Percentiles rank a stretch among this genome's conserved stretches.
Conservation (phyloP, 257 asterid species). For the Solanum tarijense region DNA sequence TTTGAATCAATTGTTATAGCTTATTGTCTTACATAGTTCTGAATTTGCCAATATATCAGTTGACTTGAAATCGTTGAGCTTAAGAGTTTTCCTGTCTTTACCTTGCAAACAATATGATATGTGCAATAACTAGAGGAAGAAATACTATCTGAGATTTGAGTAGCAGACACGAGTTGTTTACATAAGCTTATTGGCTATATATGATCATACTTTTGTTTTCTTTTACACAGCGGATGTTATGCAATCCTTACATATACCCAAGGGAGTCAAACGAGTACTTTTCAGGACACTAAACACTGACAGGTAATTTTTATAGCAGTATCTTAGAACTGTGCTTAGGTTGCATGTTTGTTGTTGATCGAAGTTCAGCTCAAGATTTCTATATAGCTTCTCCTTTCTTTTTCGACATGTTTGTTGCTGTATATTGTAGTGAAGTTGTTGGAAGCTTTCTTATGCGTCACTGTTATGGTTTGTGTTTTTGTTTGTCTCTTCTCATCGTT, state of each 20-base stretch:
- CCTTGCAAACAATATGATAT: not conserved
- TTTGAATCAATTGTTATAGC: not conserved
- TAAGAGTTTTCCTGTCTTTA: not conserved
- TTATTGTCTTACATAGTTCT: not conserved
- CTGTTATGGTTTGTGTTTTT: not conserved
- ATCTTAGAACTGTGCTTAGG: not conserved
- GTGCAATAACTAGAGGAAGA: not conserved
- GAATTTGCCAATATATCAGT: not conserved
- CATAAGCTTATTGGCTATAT: not conserved
- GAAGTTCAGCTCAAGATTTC: not conserved
- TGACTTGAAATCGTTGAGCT: not conserved
- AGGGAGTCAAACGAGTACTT: conserved; percentile 84
- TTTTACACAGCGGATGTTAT: conserved; percentile 65
- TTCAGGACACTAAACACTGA: conserved; percentile 91
- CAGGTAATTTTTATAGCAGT: conserved; percentile 40
- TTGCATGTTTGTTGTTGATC: not conserved
- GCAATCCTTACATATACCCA: conserved; percentile 81
- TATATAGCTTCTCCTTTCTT: not conserved
- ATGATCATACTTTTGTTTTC: not conserved
- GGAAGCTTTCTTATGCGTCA: not conserved
- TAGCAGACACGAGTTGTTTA: not conserved
- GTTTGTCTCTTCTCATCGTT: not conserved
- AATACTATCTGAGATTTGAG: not conserved
- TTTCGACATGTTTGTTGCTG: not conserved
- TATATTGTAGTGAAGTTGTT: not conserved